These are phyloP conservation scores for Bondarzewia mesenterica DNA, from an alignment of 1,284 basidiomycete species.

Conservation along the genomic window DNA sequence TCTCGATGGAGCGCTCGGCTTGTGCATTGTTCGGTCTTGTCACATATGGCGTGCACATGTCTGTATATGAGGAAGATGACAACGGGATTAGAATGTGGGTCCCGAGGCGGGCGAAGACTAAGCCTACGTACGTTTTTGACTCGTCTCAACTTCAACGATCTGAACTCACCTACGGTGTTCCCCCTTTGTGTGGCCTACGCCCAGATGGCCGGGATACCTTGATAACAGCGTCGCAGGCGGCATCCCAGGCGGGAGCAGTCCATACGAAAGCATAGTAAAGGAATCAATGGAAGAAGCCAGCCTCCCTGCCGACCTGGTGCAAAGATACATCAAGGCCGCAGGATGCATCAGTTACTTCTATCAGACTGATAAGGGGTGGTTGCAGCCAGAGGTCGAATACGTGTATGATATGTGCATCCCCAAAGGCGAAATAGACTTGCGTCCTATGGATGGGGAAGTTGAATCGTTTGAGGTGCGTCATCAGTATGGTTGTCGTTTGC, in stretches of 20 bases:
- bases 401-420: conserved; percentile 77
- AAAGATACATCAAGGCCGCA: conserved; percentile 46
- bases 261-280: conserved; percentile 78
- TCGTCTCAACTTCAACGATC: not conserved
- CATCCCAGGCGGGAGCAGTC: conserved; percentile 66
- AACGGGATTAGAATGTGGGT: conserved; percentile 75
- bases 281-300: conserved; percentile 93
- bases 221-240: conserved; percentile 81
- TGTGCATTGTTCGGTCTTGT: conserved; percentile 85
- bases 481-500: not conserved
- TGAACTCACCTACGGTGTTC: not conserved
- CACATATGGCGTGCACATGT: conserved; percentile 87
- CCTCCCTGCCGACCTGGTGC: conserved; percentile 56
- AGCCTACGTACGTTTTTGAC: conserved; percentile 63
- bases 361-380: conserved; percentile 64
- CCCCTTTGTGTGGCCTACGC: conserved; percentile 4
- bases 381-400: conserved; percentile 87
- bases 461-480: conserved; percentile 72
- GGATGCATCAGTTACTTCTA: conserved; percentile 65
- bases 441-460: conserved; percentile 87
- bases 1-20: conserved; percentile 85
- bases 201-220: conserved; percentile 66
- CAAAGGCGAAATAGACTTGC: conserved; percentile 46
- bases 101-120: conserved; percentile 77
- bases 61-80: conserved; percentile 44